phyloP scores from a whole-genome alignment of 805 yeast species.

The Lachancea nothofagi region DNA sequence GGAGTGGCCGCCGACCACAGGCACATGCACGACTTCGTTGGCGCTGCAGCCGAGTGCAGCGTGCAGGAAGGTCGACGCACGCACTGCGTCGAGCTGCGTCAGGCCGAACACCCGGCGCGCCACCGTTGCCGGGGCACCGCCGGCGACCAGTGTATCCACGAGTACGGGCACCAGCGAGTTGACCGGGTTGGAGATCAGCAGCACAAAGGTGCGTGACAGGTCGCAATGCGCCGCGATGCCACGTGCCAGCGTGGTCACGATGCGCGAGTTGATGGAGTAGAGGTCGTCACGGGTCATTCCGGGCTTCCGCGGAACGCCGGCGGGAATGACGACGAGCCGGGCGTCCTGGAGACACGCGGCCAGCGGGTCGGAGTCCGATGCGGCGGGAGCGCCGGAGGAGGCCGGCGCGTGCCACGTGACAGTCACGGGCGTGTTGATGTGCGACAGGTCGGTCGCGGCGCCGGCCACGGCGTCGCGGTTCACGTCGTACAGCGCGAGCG shows the following conservation, averaged over 20 bases:
- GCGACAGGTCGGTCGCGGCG: slow-evolving; percentile 83
- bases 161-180: slow-evolving; percentile 90
- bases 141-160: slow-evolving; percentile 54
- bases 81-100: slow-evolving; percentile 79
- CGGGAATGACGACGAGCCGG: slow-evolving; percentile 46
- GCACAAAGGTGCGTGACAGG: slow-evolving; percentile 63
- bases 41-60: slow-evolving; percentile 46
- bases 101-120: slow-evolving; percentile 76
- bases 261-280: slow-evolving; percentile 77
- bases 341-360: slow-evolving; percentile 16
- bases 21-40: slow-evolving; percentile 45
- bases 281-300: slow-evolving; percentile 92
- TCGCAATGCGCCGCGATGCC: slow-evolving; percentile 62
- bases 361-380: slow-evolving; percentile 21
- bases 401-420: slow-evolving; percentile 59
- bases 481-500: slow-evolving; percentile 74
- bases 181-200: slow-evolving; percentile 89
- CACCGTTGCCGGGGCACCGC: slow-evolving; percentile 23
- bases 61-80: slow-evolving; percentile 72
- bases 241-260: slow-evolving; percentile 65
- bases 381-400: slow-evolving; percentile 31
- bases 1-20: slow-evolving; percentile 92
- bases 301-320: slow-evolving; percentile 91
- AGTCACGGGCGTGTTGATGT: slow-evolving; percentile 63
- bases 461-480: slow-evolving; percentile 61